Base-by-base conservation (phyloP, 1,284 basidiomycete genomes). In the Pascua guehoae region DNA sequence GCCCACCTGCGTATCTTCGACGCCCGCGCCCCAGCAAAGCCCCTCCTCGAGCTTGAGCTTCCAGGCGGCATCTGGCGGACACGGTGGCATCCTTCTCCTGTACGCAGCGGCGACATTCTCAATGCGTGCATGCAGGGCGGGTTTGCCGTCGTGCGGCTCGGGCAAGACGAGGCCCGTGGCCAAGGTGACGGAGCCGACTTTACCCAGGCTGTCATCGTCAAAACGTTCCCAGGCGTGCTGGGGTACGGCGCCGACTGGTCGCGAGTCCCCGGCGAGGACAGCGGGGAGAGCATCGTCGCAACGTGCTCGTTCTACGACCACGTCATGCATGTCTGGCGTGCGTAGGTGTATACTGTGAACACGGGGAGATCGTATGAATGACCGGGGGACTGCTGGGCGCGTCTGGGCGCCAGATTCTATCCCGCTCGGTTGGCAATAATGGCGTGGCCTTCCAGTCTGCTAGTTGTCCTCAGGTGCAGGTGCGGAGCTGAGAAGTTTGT, bases 221-320 rank as follows among this genome's bases (percentile, higher is more conserved):
- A 80, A 57, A 81, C 84, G 14, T 93, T 91, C 66, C 95, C 98
- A 64, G 74, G 84, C 56, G 91, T 88, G 12, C 79, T 99, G 58
- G 95, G 91, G 8, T 99, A 99, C 71, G 96, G 96, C 0, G 90
- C 83, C 8, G 95, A 98, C 74, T 99, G 96, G 95, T 87, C 85
- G n/a, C 61, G 70, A 14, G 41, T 84, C 80, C 62, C 78, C 71
- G 16, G 65, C 61, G 69, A 51, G 8, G 71, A 63, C 32, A 72
- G 64, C 1, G 76, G 61, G 52, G 54, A 78, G 48, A 86, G 83
- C 4, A 63, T 88, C 38, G 81, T 98, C 38, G 91, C 86, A 24
- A 95, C 88, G 68, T 96, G 92, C 73, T 97, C 94, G 15, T 99
- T 99, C 76, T 98, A 98, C 73, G 95, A 99, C 73, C 89, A 93